These are phyloP conservation scores for Mercurialis annua DNA, from an alignment of 345 rosid species.

Conservation along the genomic window DNA sequence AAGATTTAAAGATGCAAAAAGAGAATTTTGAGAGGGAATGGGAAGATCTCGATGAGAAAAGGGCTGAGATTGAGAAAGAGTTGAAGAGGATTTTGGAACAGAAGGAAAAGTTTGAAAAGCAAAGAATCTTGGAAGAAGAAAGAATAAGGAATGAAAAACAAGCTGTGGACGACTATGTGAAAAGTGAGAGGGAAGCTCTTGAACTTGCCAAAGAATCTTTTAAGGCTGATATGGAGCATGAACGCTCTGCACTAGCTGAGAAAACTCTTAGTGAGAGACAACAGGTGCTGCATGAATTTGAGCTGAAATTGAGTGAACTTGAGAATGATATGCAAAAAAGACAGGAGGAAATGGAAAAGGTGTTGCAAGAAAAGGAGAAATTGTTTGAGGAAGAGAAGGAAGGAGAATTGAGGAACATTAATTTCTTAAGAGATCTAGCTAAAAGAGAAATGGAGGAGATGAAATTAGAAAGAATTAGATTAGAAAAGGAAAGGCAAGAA, in stretches of 20 bases:
- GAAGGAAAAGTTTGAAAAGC: constrained; percentile 63
- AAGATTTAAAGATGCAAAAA: constrained; percentile 77
- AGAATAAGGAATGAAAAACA: constrained; percentile 59
- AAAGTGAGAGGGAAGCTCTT: constrained; percentile 66
- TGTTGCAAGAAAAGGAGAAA: constrained; percentile 52
- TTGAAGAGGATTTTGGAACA: constrained; percentile 43
- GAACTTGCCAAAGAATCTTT: constrained; percentile 66
- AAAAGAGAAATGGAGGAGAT: constrained; percentile 83
- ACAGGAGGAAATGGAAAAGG: constrained; percentile 60
- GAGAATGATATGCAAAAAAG: constrained; percentile 63
- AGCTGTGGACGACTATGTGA: constrained; percentile 42
- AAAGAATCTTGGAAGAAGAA: constrained; percentile 62
- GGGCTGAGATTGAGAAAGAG: constrained; percentile 52
- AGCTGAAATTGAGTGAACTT: constrained; percentile 59
- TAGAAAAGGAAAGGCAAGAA: constrained; percentile 65
- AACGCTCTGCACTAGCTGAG: constrained; percentile 47
- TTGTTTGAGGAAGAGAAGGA: constrained; percentile 79
- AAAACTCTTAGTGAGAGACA: constrained; percentile 73
- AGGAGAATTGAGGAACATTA: constrained; percentile 66
- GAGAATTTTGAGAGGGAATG: constrained; percentile 92
- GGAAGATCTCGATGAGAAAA: constrained; percentile 87
- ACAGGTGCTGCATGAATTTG: constrained; percentile 67
- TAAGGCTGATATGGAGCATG: constrained; percentile 70
- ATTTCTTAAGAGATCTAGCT: constrained; percentile 69
- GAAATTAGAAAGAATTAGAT: constrained; percentile 57